phyloP scores from a whole-genome alignment of 805 yeast genomes.

The Ogataea pini region DNA sequence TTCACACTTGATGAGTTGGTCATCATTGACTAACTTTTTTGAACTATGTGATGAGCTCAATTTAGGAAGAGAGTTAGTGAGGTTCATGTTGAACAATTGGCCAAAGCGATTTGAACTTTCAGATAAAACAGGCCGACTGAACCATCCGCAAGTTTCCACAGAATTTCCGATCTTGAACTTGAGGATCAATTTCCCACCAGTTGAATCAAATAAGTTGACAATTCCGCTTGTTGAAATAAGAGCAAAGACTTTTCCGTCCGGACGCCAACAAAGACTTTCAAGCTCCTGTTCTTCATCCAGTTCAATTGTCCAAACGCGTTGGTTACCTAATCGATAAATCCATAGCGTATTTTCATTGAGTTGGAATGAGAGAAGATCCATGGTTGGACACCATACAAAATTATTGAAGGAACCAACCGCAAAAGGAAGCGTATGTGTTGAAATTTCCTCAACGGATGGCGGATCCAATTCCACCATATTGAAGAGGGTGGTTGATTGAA shows the following conservation, averaged over 20 bases:
- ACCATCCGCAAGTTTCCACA: conserved; percentile 27
- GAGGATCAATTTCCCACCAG: conserved; percentile 30
- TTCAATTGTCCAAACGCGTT: conserved; percentile 36
- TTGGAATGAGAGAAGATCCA: conserved; percentile 36
- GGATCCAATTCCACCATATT: neutral
- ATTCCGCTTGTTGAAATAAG: conserved; percentile 26
- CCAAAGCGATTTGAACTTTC: conserved; percentile 16
- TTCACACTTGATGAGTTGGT: conserved; percentile 25
- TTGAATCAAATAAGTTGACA: conserved; percentile 32
- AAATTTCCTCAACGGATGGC: conserved; percentile 7
- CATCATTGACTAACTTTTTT: conserved; percentile 24
- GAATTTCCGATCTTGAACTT: conserved; percentile 17
- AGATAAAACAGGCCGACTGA: conserved; percentile 15
- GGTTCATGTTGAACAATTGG: conserved; percentile 24
- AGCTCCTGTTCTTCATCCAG: conserved; percentile 23
- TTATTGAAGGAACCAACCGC: conserved; percentile 21
- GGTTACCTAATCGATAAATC: conserved; percentile 35
- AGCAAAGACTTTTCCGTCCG: conserved; percentile 36
- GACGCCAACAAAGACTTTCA: conserved; percentile 31
- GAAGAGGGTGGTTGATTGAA: neutral
- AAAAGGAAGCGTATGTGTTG: conserved; percentile 23
- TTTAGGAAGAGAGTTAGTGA: conserved; percentile 29
- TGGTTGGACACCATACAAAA: conserved; percentile 36
- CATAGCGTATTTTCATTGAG: conserved; percentile 31
- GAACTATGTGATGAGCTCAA: conserved; percentile 25